Evolutionary conservation across 1,139 yeast species (phyloP).

Genomic region (Geotrichum candidum): DNA sequence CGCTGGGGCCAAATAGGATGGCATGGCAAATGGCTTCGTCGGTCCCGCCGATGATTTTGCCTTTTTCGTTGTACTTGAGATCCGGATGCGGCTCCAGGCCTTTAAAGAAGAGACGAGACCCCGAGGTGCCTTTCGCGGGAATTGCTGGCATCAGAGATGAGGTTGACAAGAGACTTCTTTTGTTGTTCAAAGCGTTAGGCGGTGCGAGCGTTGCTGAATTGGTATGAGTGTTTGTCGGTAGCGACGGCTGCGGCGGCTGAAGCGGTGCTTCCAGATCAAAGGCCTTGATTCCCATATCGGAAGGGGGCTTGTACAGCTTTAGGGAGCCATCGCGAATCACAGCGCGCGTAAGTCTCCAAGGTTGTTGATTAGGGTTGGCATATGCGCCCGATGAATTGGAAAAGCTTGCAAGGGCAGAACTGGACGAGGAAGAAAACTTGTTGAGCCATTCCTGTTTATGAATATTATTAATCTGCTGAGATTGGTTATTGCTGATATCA

Average conservation of each 20-base stretch:
- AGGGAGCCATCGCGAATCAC: slow-evolving; percentile 30
- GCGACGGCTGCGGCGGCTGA: slow-evolving; percentile 10
- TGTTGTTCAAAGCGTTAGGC: slow-evolving; percentile 6
- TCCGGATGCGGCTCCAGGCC: slow-evolving; percentile 60
- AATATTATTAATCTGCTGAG: background rate
- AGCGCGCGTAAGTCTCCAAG: slow-evolving; percentile 33
- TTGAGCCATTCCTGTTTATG: slow-evolving; percentile 27
- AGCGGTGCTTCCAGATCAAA: slow-evolving; percentile 25
- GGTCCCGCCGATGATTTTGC: slow-evolving; percentile 46
- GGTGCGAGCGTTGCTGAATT: slow-evolving; percentile 10
- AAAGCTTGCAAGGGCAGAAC: slow-evolving; percentile 9
- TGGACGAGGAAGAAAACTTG: slow-evolving; percentile 7
- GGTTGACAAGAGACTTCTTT: slow-evolving; percentile 17
- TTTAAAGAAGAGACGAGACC: slow-evolving; percentile 13
- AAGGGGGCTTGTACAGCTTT: slow-evolving; percentile 31
- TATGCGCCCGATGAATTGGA: slow-evolving; percentile 2
- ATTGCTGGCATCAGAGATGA: slow-evolving; percentile 13
- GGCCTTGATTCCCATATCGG: slow-evolving; percentile 27
- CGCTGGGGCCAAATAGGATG: slow-evolving; percentile 49
- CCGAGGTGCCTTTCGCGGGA: slow-evolving; percentile 15
- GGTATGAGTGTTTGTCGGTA: slow-evolving; percentile 8
- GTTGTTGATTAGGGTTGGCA: slow-evolving; percentile 9
- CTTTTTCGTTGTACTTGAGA: slow-evolving; percentile 48
- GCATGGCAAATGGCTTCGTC: slow-evolving; percentile 72
- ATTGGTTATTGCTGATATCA: background rate